phyloP scores from a whole-genome alignment of 495 filamentous ascomycete genomes.

The Aspergillus taichungensis region DNA sequence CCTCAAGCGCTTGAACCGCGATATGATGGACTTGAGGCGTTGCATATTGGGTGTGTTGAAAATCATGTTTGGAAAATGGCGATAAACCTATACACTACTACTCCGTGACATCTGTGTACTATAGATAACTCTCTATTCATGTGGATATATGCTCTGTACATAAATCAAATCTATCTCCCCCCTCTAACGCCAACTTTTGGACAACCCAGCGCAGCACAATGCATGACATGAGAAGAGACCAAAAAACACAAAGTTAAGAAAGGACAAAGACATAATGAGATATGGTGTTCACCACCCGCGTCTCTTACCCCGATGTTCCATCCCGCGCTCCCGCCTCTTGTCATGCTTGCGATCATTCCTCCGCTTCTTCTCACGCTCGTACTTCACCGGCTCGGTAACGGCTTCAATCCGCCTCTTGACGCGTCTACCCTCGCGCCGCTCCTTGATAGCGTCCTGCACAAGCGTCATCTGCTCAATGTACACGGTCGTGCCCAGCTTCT shows the following conservation, averaged over 20 bases:
- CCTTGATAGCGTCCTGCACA: slow-evolving; percentile 59
- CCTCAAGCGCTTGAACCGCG: too few relatives aligned
- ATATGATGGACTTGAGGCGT: too few relatives aligned
- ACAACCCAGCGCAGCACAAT: neutral
- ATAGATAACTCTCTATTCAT: slow-evolving; percentile 8
- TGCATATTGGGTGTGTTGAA: too few relatives aligned
- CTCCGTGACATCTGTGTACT: slow-evolving; percentile 7
- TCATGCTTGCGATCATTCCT: slow-evolving; percentile 80
- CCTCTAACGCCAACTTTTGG: slow-evolving; percentile 22
- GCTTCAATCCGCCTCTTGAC: slow-evolving; percentile 81
- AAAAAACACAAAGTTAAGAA: neutral
- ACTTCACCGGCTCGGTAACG: slow-evolving; percentile 69
- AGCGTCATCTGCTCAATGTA: slow-evolving; percentile 61
- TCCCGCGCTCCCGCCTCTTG: slow-evolving; percentile 66
- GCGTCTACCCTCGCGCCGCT: slow-evolving; percentile 60
- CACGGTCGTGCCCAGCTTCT: slow-evolving; percentile 70
- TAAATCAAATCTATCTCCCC: slow-evolving; percentile 7
- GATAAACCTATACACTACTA: too few relatives aligned
- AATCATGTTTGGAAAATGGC: too few relatives aligned
- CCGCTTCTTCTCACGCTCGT: slow-evolving; percentile 69
- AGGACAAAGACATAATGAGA: neutral
- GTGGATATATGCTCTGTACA: too few relatives aligned
- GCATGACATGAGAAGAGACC: neutral
- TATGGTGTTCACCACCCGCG: slow-evolving; percentile 47
- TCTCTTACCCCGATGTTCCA: slow-evolving; percentile 59